These are phyloP conservation scores for Nyssa sinensis DNA, from an alignment of 148 eudicot genomes.

Conservation along the genomic window DNA sequence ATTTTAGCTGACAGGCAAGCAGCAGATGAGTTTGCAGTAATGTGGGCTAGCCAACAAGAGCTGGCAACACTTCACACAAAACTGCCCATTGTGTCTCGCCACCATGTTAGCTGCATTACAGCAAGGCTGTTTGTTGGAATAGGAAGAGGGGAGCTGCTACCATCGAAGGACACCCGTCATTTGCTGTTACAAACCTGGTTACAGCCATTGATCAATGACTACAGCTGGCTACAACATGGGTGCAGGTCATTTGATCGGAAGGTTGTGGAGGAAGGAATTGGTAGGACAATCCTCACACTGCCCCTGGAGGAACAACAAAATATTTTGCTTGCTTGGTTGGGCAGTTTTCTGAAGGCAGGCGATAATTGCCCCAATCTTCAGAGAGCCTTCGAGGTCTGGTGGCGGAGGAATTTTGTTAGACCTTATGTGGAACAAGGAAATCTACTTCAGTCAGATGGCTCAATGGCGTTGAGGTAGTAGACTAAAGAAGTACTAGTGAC, in stretches of 20 bases:
- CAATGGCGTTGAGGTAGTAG: constrained; percentile 24
- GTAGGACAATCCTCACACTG: constrained; percentile 82
- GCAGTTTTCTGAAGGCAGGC: constrained; percentile 67
- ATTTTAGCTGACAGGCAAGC: constrained; percentile 73
- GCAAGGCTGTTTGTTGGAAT: constrained; percentile 88
- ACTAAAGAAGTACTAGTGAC: constrained; percentile 11
- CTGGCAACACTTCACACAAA: constrained; percentile 59
- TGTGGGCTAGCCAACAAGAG: constrained; percentile 81
- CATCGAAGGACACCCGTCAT: constrained; percentile 71
- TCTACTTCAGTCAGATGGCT: constrained; percentile 34
- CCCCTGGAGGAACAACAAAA: constrained; percentile 94
- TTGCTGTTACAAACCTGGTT: constrained; percentile 70
- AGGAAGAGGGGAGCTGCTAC: constrained; percentile 83
- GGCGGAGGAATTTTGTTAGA: constrained; percentile 87
- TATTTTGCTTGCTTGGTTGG: constrained; percentile 75
- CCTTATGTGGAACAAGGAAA: constrained; percentile 57
- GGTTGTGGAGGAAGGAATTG: constrained; percentile 93
- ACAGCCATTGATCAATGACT: constrained; percentile 80
- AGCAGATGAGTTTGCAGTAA: constrained; percentile 72
- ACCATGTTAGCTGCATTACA: constrained; percentile 67
- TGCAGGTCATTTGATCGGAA: constrained; percentile 79
- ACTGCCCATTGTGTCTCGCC: constrained; percentile 55
- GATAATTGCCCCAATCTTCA: constrained; percentile 91
- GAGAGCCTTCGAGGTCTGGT: constrained; percentile 96
- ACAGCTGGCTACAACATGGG: constrained; percentile 84